These are phyloP conservation scores for Boeremia exigua DNA, from an alignment of 2,329 filamentous ascomycete genomes.

Conservation along the genomic window DNA sequence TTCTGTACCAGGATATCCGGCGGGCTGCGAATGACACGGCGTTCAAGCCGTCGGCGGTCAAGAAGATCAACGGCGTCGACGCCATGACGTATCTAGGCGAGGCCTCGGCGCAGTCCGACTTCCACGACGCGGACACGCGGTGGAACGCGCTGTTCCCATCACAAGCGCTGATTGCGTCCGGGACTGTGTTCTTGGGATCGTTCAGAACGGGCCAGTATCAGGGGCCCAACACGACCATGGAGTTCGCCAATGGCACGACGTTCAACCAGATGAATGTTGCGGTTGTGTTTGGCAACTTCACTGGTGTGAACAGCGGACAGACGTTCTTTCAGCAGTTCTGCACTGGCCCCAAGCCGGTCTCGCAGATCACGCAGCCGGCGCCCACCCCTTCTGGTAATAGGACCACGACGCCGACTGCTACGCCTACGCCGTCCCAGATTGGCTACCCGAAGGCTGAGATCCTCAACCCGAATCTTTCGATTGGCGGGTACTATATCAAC, in stretches of 20 bases:
- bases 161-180: constrained; percentile 39
- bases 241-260: constrained; percentile 47
- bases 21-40: constrained; percentile 32
- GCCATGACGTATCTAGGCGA: constrained; percentile 42
- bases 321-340: constrained; percentile 52
- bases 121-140: constrained; percentile 50
- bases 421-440: constrained; percentile 37
- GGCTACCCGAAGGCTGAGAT: constrained; percentile 50
- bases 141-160: constrained; percentile 51
- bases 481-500: constrained; percentile 56
- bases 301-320: constrained; percentile 46
- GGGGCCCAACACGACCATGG: constrained; percentile 43
- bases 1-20: constrained; percentile 39
- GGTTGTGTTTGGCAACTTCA: constrained; percentile 40
- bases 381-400: constrained; percentile 20
- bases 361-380: constrained; percentile 17
- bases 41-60: constrained; percentile 46
- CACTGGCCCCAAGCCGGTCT: constrained; percentile 30
- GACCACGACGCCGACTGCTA: constrained; percentile 22
- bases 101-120: constrained; percentile 38
- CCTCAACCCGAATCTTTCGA: constrained; percentile 42
- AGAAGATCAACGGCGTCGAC: constrained; percentile 47
- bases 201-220: constrained; percentile 40
- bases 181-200: constrained; percentile 36
- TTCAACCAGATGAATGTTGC: constrained; percentile 42